These are phyloP conservation scores for Phaeotremella skinneri DNA, from an alignment of 768 basidiomycete species.

Conservation along the genomic window DNA sequence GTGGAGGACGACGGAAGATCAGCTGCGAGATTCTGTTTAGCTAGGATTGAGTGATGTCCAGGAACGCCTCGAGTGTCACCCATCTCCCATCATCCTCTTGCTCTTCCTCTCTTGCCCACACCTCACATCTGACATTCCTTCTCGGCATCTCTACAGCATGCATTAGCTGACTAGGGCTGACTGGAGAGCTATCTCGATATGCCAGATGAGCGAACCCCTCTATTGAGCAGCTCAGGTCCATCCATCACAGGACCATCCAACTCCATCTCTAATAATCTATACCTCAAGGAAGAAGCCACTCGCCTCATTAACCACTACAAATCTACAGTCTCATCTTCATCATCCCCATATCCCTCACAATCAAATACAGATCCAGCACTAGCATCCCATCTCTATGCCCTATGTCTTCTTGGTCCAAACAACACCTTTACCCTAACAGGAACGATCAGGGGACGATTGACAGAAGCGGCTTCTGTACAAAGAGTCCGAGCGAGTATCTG, in stretches of 20 bases:
- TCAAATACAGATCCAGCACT: slow-evolving; percentile 4
- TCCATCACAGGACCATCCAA: neutral
- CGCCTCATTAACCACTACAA: neutral
- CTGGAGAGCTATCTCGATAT: neutral
- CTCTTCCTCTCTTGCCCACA: no score
- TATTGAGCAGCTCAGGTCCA: neutral
- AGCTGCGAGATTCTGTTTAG: no score
- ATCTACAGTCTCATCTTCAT: neutral
- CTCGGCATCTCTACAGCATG: neutral
- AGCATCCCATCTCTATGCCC: slow-evolving; percentile 20
- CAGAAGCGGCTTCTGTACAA: neutral
- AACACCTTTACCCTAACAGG: slow-evolving; percentile 2
- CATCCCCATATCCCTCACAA: neutral
- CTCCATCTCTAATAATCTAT: neutral
- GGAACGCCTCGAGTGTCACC: no score
- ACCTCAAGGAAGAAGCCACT: neutral
- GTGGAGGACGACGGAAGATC: no score
- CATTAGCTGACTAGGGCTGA: no score
- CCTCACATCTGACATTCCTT: neutral
- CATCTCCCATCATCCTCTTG: no score
- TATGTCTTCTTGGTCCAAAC: slow-evolving; percentile 4
- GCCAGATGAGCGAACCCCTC: neutral
- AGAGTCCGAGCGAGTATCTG: slow-evolving; percentile 3
- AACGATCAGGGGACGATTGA: slow-evolving; percentile 3
- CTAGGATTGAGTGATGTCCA: no score